phyloP scores from a whole-genome alignment of 2,329 filamentous ascomycete species.

The Trichoderma pleuroti region DNA sequence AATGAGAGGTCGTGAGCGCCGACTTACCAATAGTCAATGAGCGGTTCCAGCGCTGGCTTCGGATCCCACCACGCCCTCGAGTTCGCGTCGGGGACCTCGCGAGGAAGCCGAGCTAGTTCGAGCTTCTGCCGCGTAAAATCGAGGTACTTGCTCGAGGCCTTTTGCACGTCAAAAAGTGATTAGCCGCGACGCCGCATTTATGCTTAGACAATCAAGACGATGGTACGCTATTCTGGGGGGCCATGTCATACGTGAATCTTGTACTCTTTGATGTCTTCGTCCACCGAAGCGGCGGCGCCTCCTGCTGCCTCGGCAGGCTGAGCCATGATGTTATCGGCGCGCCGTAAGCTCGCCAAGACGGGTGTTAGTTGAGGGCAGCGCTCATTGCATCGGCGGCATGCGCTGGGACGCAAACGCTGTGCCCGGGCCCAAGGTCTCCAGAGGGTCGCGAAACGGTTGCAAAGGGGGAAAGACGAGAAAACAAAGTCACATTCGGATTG shows the following conservation, averaged over 20 bases:
- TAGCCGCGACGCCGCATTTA: neutral
- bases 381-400: neutral
- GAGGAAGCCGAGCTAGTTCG: constrained; percentile 61
- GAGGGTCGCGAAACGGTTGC: neutral
- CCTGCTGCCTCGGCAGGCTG: constrained; percentile 24
- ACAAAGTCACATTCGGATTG: neutral
- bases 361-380: neutral
- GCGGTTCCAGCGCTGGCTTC: constrained; percentile 58
- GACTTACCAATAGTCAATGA: constrained; percentile 62
- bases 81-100: constrained; percentile 49
- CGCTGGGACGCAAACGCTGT: neutral
- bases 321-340: constrained; percentile 18
- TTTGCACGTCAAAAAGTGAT: constrained; percentile 28
- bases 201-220: constrained; percentile 28
- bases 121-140: constrained; percentile 65
- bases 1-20: neutral
- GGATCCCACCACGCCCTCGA: constrained; percentile 55
- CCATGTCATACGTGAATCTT: constrained; percentile 53
- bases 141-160: constrained; percentile 66
- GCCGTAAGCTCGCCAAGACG: neutral
- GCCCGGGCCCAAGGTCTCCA: neutral
- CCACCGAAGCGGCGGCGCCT: constrained; percentile 22
- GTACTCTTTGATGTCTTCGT: constrained; percentile 52
- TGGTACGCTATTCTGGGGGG: neutral
- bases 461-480: neutral